Conservation (phyloP, 2,329 filamentous ascomycete species). For the Arachnopeziza araneosa region DNA sequence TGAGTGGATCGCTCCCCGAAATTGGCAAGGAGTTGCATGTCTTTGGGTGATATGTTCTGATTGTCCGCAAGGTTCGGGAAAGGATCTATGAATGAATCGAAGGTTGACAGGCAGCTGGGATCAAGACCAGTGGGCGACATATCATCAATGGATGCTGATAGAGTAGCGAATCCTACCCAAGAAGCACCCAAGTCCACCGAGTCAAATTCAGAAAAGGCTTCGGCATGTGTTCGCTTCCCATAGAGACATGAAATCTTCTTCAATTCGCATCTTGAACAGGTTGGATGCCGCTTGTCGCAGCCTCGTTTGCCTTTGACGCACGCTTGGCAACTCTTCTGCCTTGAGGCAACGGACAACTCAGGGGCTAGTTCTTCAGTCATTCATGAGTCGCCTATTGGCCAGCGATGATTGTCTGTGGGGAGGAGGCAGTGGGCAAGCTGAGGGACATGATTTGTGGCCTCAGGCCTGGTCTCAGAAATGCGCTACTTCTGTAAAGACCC, state of each 20-base stretch:
- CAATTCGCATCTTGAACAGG: constrained; percentile 35
- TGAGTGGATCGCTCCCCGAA: neutral
- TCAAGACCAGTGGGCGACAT: constrained; percentile 2
- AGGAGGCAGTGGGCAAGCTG: neutral
- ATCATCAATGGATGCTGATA: constrained; percentile 8
- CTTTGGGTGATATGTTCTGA: constrained; percentile 1
- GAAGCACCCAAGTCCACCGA: constrained; percentile 2
- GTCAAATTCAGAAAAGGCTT: constrained; percentile 3
- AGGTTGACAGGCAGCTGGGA: neutral
- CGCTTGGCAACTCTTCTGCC: constrained; percentile 34
- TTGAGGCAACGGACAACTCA: constrained; percentile 13
- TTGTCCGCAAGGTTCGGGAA: constrained; percentile 3
- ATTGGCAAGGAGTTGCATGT: constrained; percentile 5
- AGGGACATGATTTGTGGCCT: neutral
- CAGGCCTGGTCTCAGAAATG: neutral
- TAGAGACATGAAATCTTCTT: constrained; percentile 32
- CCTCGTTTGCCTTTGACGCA: constrained; percentile 37
- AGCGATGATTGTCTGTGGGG: neutral
- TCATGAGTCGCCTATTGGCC: neutral
- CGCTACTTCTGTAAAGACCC: no score
- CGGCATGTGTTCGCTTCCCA: constrained; percentile 15
- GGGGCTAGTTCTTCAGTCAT: constrained; percentile 3
- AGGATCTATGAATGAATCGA: constrained; percentile 6
- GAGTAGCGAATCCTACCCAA: constrained; percentile 5
- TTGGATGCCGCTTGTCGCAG: constrained; percentile 35